Evolutionary conservation across 257 asterid genomes (phyloP).

Genomic region (Salvia hispanica): DNA sequence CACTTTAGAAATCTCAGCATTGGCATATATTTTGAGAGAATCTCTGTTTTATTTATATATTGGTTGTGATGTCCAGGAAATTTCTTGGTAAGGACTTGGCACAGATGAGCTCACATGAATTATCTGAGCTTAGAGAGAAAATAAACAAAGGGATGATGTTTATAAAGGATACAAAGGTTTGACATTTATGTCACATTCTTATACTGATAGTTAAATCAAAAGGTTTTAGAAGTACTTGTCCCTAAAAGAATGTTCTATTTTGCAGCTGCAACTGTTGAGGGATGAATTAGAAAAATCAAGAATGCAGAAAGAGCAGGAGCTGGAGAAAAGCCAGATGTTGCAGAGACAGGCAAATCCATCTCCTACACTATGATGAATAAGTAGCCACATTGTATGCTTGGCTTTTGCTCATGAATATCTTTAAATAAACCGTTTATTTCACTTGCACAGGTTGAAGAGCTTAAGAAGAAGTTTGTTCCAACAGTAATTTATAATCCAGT

Average conservation of each 20-base stretch:
- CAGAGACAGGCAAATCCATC: slow-evolving; percentile 44
- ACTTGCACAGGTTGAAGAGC: slow-evolving; percentile 45
- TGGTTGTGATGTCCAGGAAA: slow-evolving; percentile 41
- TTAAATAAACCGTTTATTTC: not conserved
- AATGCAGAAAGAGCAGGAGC: slow-evolving; percentile 37
- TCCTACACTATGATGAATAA: slow-evolving; percentile 5
- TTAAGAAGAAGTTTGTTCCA: slow-evolving; percentile 28
- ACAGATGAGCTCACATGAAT: slow-evolving; percentile 42
- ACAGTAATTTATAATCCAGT: not conserved
- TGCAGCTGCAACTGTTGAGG: slow-evolving; percentile 42
- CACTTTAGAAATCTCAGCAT: slow-evolving; percentile 14
- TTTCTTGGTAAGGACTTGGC: slow-evolving; percentile 48
- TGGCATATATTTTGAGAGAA: not conserved
- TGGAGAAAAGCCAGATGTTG: slow-evolving; percentile 39
- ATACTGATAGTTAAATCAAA: not conserved
- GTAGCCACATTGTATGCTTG: too few relatives aligned
- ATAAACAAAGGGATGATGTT: slow-evolving; percentile 45
- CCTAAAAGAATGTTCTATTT: slow-evolving; percentile 8
- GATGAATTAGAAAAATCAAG: slow-evolving; percentile 44
- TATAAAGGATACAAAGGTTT: slow-evolving; percentile 52
- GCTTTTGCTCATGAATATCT: not conserved
- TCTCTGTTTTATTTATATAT: slow-evolving; percentile 7
- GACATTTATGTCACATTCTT: not conserved
- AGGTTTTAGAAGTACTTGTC: not conserved
- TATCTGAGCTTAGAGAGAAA: slow-evolving; percentile 41